Evolutionary conservation across 495 filamentous ascomycete species (phyloP), one percentile per base, ranked within the genome.

Genomic region (Aspergillus hancockii): DNA sequence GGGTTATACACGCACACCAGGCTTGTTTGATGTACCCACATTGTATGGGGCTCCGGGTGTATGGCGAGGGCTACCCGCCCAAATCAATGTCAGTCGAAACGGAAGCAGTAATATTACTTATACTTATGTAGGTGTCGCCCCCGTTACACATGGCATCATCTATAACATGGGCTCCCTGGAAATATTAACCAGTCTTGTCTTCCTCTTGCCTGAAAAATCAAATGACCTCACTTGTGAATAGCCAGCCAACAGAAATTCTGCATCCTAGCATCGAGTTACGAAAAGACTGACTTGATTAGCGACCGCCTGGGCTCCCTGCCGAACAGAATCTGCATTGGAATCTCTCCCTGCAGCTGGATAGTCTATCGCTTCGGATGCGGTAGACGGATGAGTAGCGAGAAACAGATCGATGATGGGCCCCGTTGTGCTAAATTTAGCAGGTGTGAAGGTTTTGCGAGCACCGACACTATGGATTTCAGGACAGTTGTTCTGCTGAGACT

Each of bases 1-100:
- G n/a, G n/a, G n/a, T n/a, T n/a, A n/a, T n/a, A n/a, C n/a, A 43
- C 52, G 18, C 41, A 54, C 52, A 31, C 52, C 52, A 14, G 52
- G 25, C 13, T 31, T 14, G n/a, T 21, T 54, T 16, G 52, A 21
- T 19, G 52, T 54, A 12, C 52, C 52, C 25, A 12, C n/a, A 34
- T 54, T 54, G 19, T 13, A 54, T 22, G 52, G 34, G 12, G 34
- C 52, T 1, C 52, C 52, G n/a, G 25, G 18, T 3, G 52, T 54
- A 23, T 54, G 25, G 10, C 52, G 52, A 18, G 52, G 52, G 14
- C 40, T 28, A n/a, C 52, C 52, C 52, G 41, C 41, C 52, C 52
- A 54, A 31, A 54, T 54, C 31, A 22, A 54, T 34, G 18, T 9
- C 10, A 38, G n/a, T 54, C 16, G 52, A 54, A 16, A 40, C 40